Evolutionary conservation across 306 rosid species (phyloP).

Genomic region (Begonia peltatifolia): DNA sequence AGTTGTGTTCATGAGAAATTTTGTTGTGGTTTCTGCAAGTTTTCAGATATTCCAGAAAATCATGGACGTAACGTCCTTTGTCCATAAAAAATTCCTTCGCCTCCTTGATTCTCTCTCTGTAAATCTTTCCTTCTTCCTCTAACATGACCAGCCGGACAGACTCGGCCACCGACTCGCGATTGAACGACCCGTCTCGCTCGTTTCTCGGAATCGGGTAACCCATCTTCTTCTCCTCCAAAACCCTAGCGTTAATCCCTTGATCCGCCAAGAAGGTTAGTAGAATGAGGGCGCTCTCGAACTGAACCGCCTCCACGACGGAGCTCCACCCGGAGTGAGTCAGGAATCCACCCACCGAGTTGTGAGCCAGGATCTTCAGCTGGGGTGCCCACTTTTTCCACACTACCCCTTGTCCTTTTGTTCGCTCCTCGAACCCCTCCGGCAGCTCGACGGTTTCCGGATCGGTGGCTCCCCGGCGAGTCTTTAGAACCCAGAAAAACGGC

Average conservation of each 20-base stretch:
- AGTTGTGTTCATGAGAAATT: too few species aligned
- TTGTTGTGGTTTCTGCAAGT: background rate
- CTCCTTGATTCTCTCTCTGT: constrained; percentile 20
- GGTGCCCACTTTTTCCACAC: constrained; percentile 31
- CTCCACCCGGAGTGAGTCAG: constrained; percentile 42
- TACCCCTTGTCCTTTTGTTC: constrained; percentile 19
- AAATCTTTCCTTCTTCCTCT: constrained; percentile 19
- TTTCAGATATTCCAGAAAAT: constrained; percentile 9
- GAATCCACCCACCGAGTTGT: constrained; percentile 24
- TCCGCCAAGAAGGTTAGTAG: constrained; percentile 15
- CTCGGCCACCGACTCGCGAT: constrained; percentile 15
- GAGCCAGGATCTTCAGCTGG: constrained; percentile 25
- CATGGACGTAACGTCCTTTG: constrained; percentile 3
- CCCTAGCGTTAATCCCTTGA: constrained; percentile 17
- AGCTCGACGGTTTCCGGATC: constrained; percentile 7
- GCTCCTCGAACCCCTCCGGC: constrained; percentile 35
- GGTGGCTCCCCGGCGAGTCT: background rate
- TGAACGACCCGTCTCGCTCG: constrained; percentile 23
- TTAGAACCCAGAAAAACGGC: constrained; percentile 29
- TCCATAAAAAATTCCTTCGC: constrained; percentile 15
- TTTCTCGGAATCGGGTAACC: constrained; percentile 19
- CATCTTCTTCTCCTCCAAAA: constrained; percentile 26
- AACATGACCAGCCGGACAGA: constrained; percentile 16
- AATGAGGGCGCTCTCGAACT: constrained; percentile 12
- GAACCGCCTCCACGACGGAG: constrained; percentile 20